These are phyloP conservation scores for Malus asiatica DNA, from an alignment of 306 rosid genomes.

Conservation along the genomic window DNA sequence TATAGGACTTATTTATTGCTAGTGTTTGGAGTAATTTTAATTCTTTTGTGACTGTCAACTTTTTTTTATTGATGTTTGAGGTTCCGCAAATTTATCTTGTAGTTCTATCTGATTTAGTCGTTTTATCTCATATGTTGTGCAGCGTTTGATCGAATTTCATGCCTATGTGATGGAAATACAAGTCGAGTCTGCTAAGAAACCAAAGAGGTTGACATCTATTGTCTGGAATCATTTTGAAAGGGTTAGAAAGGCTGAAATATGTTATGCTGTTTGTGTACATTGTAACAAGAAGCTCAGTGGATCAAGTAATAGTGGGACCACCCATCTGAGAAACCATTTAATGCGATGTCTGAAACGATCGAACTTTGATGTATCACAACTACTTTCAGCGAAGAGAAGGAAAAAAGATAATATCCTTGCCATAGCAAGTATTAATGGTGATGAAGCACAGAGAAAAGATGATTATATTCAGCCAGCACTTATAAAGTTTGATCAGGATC, in stretches of 20 bases:
- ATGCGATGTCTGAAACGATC: constrained; percentile 90
- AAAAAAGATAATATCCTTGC: constrained; percentile 64
- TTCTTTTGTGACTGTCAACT: neutral
- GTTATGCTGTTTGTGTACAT: constrained; percentile 88
- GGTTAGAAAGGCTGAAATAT: constrained; percentile 77
- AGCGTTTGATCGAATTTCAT: constrained; percentile 25
- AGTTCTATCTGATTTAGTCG: neutral
- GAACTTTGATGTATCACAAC: constrained; percentile 86
- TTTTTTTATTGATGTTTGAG: neutral
- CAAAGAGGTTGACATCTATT: constrained; percentile 87
- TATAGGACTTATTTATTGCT: neutral
- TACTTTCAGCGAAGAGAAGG: constrained; percentile 82
- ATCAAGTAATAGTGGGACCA: constrained; percentile 96
- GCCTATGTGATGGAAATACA: constrained; percentile 65
- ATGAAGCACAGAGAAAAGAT: constrained; percentile 77
- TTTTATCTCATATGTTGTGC: constrained; percentile 17
- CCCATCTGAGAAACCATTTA: constrained; percentile 93
- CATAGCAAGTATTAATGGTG: constrained; percentile 52
- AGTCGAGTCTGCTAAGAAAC: constrained; percentile 70
- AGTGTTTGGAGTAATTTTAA: neutral
- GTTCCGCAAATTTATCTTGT: constrained; percentile 4
- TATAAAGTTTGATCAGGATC: constrained; percentile 74
- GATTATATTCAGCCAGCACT: constrained; percentile 54
- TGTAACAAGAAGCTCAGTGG: constrained; percentile 98
- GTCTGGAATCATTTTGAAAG: constrained; percentile 99